Evolutionary conservation across 2,329 filamentous ascomycete species (phyloP), one percentile per base, ranked within the genome.

Genomic region (Xylariomycetidae sp.): DNA sequence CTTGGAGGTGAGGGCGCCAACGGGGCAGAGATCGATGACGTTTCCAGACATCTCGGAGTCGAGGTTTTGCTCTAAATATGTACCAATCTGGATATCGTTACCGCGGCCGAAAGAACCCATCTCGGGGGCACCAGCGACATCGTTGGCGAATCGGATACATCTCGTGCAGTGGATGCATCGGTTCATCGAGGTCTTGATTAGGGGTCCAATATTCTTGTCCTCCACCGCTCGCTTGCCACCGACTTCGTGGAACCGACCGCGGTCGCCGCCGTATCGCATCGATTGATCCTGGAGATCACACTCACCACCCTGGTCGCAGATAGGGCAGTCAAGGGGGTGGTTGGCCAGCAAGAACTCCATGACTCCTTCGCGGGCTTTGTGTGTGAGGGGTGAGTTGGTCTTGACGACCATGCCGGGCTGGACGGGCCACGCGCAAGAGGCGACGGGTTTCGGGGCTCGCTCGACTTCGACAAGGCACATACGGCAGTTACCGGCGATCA

Each of bases 111-210:
- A 85, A 22, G 89, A 94, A 49, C 92, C 92, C 53, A 98, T 76
- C 64, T 98, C 92, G 22, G 92, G 88, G 40, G 92, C 92, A 54
- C 92, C 92, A 42, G 92, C 92, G 54, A 98, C 74, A 56, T 98
- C 92, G 65, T 96, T 98, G 59, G 92, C 85, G 65, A 98, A 98
- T 57, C 92, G 88, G 51, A 98, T 79, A 66, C 92, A 98, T 56
- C 92, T 81, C 44, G 92, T 98, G 74, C 92, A 98, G 72, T 98
- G 92, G 56, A 98, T 98, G 65, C 92, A 98, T 60, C 92, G 79
- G 74, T 98, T 98, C 92, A 98, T 98, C 31, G 92, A 98, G 4
- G 92, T 98, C 78, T 98, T 98, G 68, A 98, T 85, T 49, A 98
- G 65, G 34, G 92, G 92, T 22, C 92, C 92, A 55, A 98, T 95